phyloP scores from a whole-genome alignment of 805 yeast genomes.

The Candida cerambycidarum region DNA sequence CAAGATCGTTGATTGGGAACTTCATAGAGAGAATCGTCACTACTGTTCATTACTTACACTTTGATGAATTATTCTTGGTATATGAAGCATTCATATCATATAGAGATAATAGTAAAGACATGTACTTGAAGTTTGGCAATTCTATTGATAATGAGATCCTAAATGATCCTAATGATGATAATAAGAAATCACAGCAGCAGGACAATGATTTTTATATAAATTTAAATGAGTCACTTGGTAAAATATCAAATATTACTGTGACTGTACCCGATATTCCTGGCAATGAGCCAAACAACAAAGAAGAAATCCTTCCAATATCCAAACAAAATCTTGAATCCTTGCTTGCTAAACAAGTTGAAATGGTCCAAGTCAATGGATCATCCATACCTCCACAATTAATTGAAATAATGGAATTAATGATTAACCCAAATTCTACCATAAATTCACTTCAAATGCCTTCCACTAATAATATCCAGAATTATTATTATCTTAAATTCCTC shows the following conservation, averaged over 20 bases:
- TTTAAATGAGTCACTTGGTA: not conserved
- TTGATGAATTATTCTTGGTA: slow-evolving; percentile 35
- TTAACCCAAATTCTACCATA: slow-evolving; percentile 42
- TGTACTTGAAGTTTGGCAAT: slow-evolving; percentile 17
- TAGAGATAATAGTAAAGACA: slow-evolving; percentile 25
- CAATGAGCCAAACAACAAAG: not conserved
- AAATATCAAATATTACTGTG: slow-evolving; percentile 9
- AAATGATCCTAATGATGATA: not conserved
- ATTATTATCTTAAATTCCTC: slow-evolving; percentile 59
- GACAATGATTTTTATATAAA: slow-evolving; percentile 14
- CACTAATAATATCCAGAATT: slow-evolving; percentile 33
- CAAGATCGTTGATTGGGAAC: slow-evolving; percentile 28
- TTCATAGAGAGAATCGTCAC: slow-evolving; percentile 33
- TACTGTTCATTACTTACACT: slow-evolving; percentile 32
- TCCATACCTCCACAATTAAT: slow-evolving; percentile 47
- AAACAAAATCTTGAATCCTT: slow-evolving; percentile 51
- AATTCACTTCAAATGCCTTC: slow-evolving; percentile 32
- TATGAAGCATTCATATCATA: slow-evolving; percentile 36
- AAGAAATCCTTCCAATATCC: slow-evolving; percentile 40
- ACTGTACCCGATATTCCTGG: slow-evolving; percentile 7
- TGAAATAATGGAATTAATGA: slow-evolving; percentile 44
- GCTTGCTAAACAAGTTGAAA: slow-evolving; percentile 52
- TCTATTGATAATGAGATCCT: not conserved
- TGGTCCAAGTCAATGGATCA: slow-evolving; percentile 52
- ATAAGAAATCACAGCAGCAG: slow-evolving; percentile 8